Evolutionary conservation across 2,329 filamentous ascomycete genomes (phyloP).

Genomic region (Simplicillium aogashimaense): DNA sequence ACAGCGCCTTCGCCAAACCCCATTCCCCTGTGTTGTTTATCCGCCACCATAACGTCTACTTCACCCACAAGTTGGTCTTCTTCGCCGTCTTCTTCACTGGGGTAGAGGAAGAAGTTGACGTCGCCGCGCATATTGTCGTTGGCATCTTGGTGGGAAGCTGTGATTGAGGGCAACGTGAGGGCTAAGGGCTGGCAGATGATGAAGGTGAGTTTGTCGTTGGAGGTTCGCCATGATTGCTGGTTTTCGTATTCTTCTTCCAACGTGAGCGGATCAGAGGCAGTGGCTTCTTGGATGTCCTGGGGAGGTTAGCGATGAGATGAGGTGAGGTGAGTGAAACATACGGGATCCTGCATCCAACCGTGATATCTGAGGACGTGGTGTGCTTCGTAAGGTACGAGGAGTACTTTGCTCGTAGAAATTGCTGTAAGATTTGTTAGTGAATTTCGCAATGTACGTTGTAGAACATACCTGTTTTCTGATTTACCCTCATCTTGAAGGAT

Average conservation of each 20-base stretch:
- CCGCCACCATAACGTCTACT: conserved; percentile 80
- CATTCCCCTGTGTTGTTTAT: conserved; percentile 40
- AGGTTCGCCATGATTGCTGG: conserved; percentile 76
- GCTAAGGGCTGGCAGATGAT: conserved; percentile 57
- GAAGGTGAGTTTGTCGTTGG: conserved; percentile 84
- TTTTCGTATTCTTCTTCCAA: conserved; percentile 80
- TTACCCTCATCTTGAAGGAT: no score
- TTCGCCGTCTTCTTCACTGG: conserved; percentile 41
- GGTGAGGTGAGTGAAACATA: conserved; percentile 17
- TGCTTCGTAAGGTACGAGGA: conserved; percentile 75
- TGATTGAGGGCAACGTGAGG: conserved; percentile 2
- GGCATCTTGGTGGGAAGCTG: conserved; percentile 40
- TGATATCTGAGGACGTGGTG: conserved; percentile 81
- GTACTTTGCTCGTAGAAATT: conserved; percentile 51
- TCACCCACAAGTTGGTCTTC: conserved; percentile 49
- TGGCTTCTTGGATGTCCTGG: conserved; percentile 69
- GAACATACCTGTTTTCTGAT: no score
- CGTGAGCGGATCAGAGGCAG: conserved; percentile 76
- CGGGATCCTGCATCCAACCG: conserved; percentile 82
- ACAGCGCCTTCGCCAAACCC: conserved; percentile 61
- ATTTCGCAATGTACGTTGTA: no score
- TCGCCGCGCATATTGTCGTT: conserved; percentile 58
- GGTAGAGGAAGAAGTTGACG: conserved; percentile 70
- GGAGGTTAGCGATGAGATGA: not conserved
- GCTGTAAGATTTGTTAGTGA: conserved; percentile 48